Conservation (phyloP, 495 filamentous ascomycete genomes). For the Talaromyces adpressus region DNA sequence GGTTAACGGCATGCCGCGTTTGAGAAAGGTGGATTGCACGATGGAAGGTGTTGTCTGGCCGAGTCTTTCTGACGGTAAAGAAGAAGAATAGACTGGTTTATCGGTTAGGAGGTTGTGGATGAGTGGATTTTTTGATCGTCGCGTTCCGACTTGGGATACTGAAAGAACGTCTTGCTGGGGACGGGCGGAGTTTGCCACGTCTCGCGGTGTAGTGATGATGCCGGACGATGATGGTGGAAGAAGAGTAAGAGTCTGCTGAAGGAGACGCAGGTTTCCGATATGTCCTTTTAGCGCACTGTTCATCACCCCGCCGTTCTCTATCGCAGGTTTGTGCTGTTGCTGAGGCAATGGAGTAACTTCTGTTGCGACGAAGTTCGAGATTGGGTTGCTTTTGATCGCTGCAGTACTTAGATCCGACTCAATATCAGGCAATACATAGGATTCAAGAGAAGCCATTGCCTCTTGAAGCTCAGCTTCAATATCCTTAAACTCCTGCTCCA, state of each 20-base stretch:
- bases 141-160: constrained; percentile 61
- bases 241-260: constrained; percentile 58
- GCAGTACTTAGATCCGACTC: constrained; percentile 9
- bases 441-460: constrained; percentile 7
- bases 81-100: constrained; percentile 85
- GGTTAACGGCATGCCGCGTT: constrained; percentile 82
- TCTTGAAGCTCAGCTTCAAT: constrained; percentile 54
- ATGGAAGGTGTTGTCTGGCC: constrained; percentile 23
- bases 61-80: constrained; percentile 64
- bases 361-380: constrained; percentile 36
- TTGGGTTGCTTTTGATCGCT: constrained; percentile 34
- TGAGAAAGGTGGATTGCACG: constrained; percentile 69
- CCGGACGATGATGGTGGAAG: constrained; percentile 83
- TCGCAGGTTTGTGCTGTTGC: background rate
- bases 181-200: constrained; percentile 62
- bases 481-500: constrained; percentile 78
- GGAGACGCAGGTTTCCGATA: constrained; percentile 65
- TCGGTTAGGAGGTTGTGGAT: constrained; percentile 97
- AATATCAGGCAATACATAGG: background rate
- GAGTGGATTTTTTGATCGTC: constrained; percentile 77
- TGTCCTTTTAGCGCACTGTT: constrained; percentile 40
- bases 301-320: background rate
- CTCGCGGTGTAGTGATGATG: constrained; percentile 76
- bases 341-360: constrained; percentile 22
- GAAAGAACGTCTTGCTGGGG: constrained; percentile 29